Conservation (phyloP, 1,284 basidiomycete species). For the Cutaneotrichosporon sp. region DNA sequence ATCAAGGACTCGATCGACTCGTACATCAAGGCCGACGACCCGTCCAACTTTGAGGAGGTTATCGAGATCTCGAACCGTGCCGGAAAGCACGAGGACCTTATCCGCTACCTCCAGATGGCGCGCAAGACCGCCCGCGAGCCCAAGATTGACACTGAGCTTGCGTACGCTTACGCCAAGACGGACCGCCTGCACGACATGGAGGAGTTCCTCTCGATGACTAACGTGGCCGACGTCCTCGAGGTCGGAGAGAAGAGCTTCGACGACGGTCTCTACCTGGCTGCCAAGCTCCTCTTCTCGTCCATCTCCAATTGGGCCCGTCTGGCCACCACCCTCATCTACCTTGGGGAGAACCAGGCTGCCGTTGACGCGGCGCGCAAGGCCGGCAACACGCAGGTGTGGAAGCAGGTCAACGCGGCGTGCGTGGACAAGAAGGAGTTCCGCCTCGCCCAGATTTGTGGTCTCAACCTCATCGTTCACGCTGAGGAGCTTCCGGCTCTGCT, state of each 20-base stretch:
- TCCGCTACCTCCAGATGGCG: conserved; percentile 98
- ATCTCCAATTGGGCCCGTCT: conserved; percentile 98
- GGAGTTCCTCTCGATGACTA: conserved; percentile 98
- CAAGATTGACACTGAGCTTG: conserved; percentile 94
- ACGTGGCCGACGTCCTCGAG: conserved; percentile 91
- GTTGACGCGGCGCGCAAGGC: conserved; percentile 98
- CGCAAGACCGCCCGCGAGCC: conserved; percentile 95
- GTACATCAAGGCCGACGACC: conserved; percentile 98
- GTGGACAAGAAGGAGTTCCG: conserved; percentile 97
- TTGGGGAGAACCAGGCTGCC: conserved; percentile 95
- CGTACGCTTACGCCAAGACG: conserved; percentile 94
- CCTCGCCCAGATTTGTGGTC: conserved; percentile 95
- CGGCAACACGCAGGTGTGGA: conserved; percentile 99
- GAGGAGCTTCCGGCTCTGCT: conserved; percentile 85
- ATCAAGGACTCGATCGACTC: conserved; percentile 99
- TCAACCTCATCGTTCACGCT: conserved; percentile 72
- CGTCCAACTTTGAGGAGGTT: conserved; percentile 91
- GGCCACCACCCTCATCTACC: conserved; percentile 96
- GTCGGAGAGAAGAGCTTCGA: conserved; percentile 99
- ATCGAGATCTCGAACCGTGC: conserved; percentile 95
- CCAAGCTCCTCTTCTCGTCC: conserved; percentile 90
- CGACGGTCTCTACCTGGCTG: conserved; percentile 95
- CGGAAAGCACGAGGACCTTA: conserved; percentile 97
- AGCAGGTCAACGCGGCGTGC: conserved; percentile 98
- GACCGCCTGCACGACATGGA: conserved; percentile 98